phyloP scores from a whole-genome alignment of 495 filamentous ascomycete genomes.

The Chaetomium cochliodes region DNA sequence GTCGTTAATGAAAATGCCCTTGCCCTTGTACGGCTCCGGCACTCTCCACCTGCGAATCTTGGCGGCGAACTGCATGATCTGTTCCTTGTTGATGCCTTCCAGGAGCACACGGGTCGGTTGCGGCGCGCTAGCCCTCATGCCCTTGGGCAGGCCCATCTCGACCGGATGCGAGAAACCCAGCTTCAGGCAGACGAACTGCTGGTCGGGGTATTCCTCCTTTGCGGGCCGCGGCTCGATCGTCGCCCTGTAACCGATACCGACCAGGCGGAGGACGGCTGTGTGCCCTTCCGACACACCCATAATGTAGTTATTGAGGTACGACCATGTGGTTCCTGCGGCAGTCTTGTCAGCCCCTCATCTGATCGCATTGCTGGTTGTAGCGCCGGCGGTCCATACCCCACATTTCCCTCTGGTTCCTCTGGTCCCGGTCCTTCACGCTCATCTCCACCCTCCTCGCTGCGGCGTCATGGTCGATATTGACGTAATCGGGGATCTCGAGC shows the following conservation, averaged over 20 bases:
- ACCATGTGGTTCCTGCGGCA: constrained; percentile 73
- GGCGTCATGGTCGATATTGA: constrained; percentile 66
- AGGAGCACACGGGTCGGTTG: constrained; percentile 92
- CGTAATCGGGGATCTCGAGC: constrained; percentile 66
- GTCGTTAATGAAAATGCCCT: constrained; percentile 96
- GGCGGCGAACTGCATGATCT: constrained; percentile 87
- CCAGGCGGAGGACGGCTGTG: constrained; percentile 83
- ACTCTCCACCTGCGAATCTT: constrained; percentile 81
- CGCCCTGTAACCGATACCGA: constrained; percentile 96
- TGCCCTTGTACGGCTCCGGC: constrained; percentile 98
- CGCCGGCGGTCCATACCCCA: constrained; percentile 70
- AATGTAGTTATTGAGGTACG: constrained; percentile 85
- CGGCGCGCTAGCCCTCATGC: constrained; percentile 83
- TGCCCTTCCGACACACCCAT: constrained; percentile 95
- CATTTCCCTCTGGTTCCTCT: constrained; percentile 85
- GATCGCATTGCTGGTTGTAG: background rate
- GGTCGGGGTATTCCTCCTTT: constrained; percentile 67
- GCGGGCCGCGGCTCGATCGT: constrained; percentile 79
- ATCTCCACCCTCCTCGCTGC: constrained; percentile 60
- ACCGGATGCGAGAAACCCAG: constrained; percentile 95
- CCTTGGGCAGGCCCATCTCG: constrained; percentile 76
- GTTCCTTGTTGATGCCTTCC: constrained; percentile 80
- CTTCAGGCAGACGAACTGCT: constrained; percentile 87
- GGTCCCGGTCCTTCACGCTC: constrained; percentile 59
- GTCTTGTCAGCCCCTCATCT: background rate